Evolutionary conservation across 352 stramenopile species (phyloP), one percentile per base, ranked within the genome.

Genomic region (Thalassiosira hispida): DNA sequence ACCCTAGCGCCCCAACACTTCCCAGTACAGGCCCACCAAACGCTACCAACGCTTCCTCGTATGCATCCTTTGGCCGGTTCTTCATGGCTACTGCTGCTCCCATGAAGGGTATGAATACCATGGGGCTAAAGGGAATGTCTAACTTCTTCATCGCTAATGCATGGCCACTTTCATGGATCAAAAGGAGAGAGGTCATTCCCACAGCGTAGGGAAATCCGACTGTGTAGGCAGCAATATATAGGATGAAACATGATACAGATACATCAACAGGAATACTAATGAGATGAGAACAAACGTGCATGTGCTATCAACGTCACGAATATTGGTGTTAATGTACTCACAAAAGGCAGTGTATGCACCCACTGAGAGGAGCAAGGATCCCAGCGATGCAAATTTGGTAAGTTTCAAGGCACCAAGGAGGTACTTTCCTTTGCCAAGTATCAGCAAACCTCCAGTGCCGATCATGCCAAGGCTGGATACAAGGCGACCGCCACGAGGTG

Each of bases 71-170:
- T 33, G 90, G 90, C 14, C 56, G 66, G 29, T 90, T 82, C 60
- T 85, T 89, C 85, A 94, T 95, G 23, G 84, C 83, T 40, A 96
- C 86, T 8, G 87, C 81, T 4, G 92, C 92, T 42, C 92, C 92
- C 90, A 96, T 91, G 63, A 96, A 96, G 6, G 92, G 92, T 11
- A 96, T 80, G 66, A 96, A 95, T 1, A 96, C 89, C 86, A 95
- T 94, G 5, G 92, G 92, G 12, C 64, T 87, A 62, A 95, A 94
- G 1, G 91, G 91, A 51, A 95, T 94, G 6, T 85, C 85, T 53
- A 88, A 68, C 51, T 85, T 66, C 27, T 86, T 82, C 87, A 95
- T 92, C 0, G 88, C 84, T 1, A 92, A 23, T 4, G 86, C 86
- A 67, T 96, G 91, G 18, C 91, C 92, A 8, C 61, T 81, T 79